phyloP scores from a whole-genome alignment of 306 rosid genomes.

The Begonia loranthoides region DNA sequence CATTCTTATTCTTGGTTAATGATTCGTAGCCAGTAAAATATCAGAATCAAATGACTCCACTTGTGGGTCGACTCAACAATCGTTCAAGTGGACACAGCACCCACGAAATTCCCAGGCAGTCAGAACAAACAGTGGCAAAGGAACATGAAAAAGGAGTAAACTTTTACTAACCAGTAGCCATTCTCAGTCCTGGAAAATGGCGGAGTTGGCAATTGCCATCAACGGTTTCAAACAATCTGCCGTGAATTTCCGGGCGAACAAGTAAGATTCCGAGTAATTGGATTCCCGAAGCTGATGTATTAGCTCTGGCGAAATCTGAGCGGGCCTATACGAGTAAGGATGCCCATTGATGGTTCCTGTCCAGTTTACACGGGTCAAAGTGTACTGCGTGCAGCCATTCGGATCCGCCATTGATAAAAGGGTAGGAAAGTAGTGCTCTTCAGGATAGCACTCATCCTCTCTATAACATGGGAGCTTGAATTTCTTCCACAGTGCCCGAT shows the following conservation, averaged over 20 bases:
- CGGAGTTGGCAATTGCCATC: constrained; percentile 45
- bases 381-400: constrained; percentile 63
- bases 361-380: constrained; percentile 81
- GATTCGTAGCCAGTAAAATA: too few species aligned
- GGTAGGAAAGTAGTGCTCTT: constrained; percentile 92
- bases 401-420: constrained; percentile 70
- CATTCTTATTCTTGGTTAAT: too few species aligned
- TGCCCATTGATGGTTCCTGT: constrained; percentile 78
- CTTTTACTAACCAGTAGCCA: constrained; percentile 23
- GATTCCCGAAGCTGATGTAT: constrained; percentile 42
- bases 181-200: constrained; percentile 61
- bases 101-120: not conserved
- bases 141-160: not conserved
- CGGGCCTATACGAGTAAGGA: constrained; percentile 51
- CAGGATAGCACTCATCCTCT: constrained; percentile 71
- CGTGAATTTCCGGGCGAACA: constrained; percentile 75
- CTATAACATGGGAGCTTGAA: constrained; percentile 62
- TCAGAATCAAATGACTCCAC: too few species aligned
- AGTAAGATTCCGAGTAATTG: constrained; percentile 58
- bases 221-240: constrained; percentile 73
- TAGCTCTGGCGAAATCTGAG: constrained; percentile 41
- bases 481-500: constrained; percentile 65
- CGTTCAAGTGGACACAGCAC: too few species aligned
- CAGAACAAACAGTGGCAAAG: not conserved
- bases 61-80: too few species aligned